Evolutionary conservation across 1,139 yeast genomes (phyloP).

Genomic region (Pichia inconspicua): DNA sequence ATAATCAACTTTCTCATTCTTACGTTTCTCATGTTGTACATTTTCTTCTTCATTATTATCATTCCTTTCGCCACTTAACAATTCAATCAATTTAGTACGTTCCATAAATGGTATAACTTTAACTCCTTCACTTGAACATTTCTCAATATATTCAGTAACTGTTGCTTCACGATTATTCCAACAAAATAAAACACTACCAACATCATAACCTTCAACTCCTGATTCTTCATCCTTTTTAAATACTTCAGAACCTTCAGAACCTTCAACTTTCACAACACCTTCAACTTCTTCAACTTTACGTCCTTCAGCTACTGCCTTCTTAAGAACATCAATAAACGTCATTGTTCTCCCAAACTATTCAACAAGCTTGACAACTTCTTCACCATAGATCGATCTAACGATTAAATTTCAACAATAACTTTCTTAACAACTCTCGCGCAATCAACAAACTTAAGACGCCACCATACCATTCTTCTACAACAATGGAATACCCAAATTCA

Average conservation of each 20-base stretch:
- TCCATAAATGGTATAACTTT: conserved; percentile 76
- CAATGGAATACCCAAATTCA: conserved; percentile 17
- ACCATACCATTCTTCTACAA: not conserved
- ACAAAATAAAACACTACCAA: conserved; percentile 53
- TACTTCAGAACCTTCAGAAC: not conserved
- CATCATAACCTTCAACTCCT: conserved; percentile 33
- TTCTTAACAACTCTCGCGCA: not conserved
- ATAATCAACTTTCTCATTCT: conserved; percentile 16
- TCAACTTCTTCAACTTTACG: not conserved
- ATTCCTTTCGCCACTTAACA: conserved; percentile 51
- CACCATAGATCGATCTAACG: not conserved
- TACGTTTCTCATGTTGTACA: conserved; percentile 2
- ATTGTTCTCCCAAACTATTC: not conserved
- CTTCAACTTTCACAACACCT: conserved; percentile 1
- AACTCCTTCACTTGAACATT: conserved; percentile 57
- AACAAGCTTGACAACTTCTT: too few relatives aligned
- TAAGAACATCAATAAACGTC: not conserved
- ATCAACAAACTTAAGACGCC: not conserved
- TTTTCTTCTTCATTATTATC: conserved; percentile 33
- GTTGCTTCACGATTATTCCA: conserved; percentile 67
- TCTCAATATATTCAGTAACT: conserved; percentile 75
- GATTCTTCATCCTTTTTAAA: conserved; percentile 41
- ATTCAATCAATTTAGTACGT: conserved; percentile 73
- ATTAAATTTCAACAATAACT: not conserved
- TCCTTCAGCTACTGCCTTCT: not conserved